Evolutionary conservation across 345 rosid species (phyloP), one percentile per base, ranked within the genome.

Genomic region (Salix purpurea): DNA sequence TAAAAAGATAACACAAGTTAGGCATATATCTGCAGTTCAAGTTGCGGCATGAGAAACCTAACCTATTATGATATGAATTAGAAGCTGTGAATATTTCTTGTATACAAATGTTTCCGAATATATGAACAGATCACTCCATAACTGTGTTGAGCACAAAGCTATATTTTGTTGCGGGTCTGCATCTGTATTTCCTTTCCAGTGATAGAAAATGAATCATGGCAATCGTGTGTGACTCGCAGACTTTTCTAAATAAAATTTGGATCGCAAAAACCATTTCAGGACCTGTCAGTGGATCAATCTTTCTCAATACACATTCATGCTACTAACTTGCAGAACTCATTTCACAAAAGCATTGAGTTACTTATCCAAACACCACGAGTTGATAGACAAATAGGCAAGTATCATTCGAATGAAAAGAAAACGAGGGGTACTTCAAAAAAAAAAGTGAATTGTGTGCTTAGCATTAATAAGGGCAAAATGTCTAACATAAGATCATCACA

Each of bases 1-100:
- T n/a, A n/a, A n/a, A n/a, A n/a, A n/a, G n/a, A n/a, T n/a, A n/a
- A n/a, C n/a, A n/a, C n/a, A n/a, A n/a, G n/a, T n/a, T 37, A 76
- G n/a, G n/a, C n/a, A 65, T 46, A 13, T 48, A 9, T 44, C 11
- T 46, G 61, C 6, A 19, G 75, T 67, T 74, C 69, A 46, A 71
- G 74, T 67, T 48, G 23, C 36, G 70, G 58, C 54, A 73, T 79
- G 82, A 72, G 54, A 39, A 67, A 79, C 84, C 83, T 79, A 83
- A 82, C 71, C 72, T 24, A 37, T 78, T 78, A 70, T 65, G 72
- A 73, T 36, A 76, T 70, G 81, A 50, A 54, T 67, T 67, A 8
- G 74, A 12, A 71, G 50, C 24, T 12, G 34, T 3, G 14, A 65
- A 39, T 21, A 21, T 60, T 71, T 36, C 23, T 77, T 48, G 7